These are phyloP conservation scores for Ramaria rubella DNA, from an alignment of 768 basidiomycete genomes.

Conservation along the genomic window DNA sequence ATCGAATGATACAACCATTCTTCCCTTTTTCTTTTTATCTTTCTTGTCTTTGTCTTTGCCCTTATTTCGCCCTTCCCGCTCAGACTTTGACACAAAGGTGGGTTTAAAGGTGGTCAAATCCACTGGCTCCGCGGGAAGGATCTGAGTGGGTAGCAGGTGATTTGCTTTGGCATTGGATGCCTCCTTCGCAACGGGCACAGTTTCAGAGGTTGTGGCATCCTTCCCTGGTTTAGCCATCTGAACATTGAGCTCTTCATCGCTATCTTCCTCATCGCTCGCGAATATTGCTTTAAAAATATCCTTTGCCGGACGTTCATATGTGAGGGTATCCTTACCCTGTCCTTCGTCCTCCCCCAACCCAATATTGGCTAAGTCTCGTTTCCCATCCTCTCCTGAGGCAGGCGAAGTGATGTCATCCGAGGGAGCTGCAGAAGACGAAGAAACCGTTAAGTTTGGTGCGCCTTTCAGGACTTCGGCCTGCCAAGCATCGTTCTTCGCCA, in stretches of 20 bases:
- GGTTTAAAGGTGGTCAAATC: conserved; percentile 81
- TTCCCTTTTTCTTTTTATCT: conserved; percentile 42
- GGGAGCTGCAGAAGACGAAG: conserved; percentile 11
- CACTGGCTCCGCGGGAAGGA: conserved; percentile 23
- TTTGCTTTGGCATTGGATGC: neutral
- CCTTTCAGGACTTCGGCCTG: conserved; percentile 15
- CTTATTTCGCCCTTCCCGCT: conserved; percentile 26
- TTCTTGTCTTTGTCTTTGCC: conserved; percentile 28
- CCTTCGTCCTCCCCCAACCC: conserved; percentile 89
- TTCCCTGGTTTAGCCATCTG: conserved; percentile 21
- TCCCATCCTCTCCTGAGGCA: conserved; percentile 20
- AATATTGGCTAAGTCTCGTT: conserved; percentile 68
- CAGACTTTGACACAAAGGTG: conserved; percentile 62
- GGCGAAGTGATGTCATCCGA: conserved; percentile 15
- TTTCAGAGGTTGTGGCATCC: neutral
- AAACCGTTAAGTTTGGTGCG: conserved; percentile 16
- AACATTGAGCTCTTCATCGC: conserved; percentile 56
- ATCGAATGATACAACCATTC: conserved; percentile 67
- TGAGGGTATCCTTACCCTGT: conserved; percentile 82
- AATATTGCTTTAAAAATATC: conserved; percentile 98
- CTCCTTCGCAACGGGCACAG: neutral
- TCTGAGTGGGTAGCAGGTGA: neutral
- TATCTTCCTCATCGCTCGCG: conserved; percentile 88
- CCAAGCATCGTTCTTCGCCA: conserved; percentile 21
- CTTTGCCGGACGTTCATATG: conserved; percentile 81